Percentiles rank a stretch among this genome's conserved stretches.
These are phyloP conservation scores for Linderina pennispora DNA, from an alignment of 192 early-diverging fungal species.

Conservation along the genomic window DNA sequence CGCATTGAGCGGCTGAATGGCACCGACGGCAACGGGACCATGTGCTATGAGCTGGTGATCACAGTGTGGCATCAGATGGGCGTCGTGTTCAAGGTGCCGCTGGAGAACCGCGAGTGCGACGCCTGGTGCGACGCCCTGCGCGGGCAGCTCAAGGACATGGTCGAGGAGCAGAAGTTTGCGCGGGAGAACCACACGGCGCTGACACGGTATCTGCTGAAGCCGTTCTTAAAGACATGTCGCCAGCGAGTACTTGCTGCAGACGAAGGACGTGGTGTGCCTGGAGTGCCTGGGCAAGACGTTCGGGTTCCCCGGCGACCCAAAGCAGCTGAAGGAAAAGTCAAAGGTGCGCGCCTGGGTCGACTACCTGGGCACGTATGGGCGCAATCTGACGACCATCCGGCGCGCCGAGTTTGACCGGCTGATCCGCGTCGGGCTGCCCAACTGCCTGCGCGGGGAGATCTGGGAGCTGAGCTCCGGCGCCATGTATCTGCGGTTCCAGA, in stretches of 20 bases:
- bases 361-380: conserved; percentile 62
- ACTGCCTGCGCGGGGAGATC: conserved; percentile 82
- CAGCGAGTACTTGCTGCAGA: conserved; percentile 57
- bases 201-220: conserved; percentile 38
- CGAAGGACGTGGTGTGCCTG: conserved; percentile 2
- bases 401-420: conserved; percentile 80
- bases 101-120: conserved; percentile 61
- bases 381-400: conserved; percentile 81
- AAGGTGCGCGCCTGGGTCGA: conserved; percentile 36
- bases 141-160: conserved; percentile 67
- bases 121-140: conserved; percentile 75
- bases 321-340: conserved; percentile 26
- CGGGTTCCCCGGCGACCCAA: conserved; percentile 40
- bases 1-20: conserved; percentile 82
- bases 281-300: conserved; percentile 41
- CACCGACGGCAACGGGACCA: conserved; percentile 29
- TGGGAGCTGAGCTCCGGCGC: conserved; percentile 92
- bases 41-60: conserved; percentile 66
- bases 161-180: conserved; percentile 71
- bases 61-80: conserved; percentile 89
- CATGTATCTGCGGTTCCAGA: conserved; percentile 79
- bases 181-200: conserved; percentile 22
- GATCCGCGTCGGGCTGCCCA: conserved; percentile 85
- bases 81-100: conserved; percentile 75
- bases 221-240: conserved; percentile 58